Evolutionary conservation across 345 rosid genomes (phyloP).

Genomic region (Zanthoxylum bungeanum): DNA sequence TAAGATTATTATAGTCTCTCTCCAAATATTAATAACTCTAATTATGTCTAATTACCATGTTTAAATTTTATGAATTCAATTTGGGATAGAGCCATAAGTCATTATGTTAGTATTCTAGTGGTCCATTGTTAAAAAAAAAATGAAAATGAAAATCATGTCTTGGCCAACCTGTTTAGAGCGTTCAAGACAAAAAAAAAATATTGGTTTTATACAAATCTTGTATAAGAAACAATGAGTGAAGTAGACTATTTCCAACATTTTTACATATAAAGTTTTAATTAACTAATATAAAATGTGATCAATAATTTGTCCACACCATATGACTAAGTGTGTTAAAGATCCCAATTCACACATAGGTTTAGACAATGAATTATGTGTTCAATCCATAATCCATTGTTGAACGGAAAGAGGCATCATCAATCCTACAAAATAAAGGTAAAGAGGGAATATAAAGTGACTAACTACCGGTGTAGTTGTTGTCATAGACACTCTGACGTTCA

Average conservation of each 20-base stretch:
- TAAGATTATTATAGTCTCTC: neutral
- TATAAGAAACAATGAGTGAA: neutral
- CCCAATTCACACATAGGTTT: too few relatives aligned
- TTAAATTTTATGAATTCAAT: neutral
- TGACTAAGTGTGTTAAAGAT: too few relatives aligned
- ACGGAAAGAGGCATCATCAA: too few relatives aligned
- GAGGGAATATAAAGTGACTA: too few relatives aligned
- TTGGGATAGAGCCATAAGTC: neutral
- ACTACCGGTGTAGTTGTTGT: too few relatives aligned
- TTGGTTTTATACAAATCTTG: neutral
- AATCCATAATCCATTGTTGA: too few relatives aligned
- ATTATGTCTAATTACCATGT: neutral
- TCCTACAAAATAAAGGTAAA: too few relatives aligned
- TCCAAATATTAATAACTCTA: neutral
- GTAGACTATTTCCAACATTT: neutral
- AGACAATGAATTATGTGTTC: too few relatives aligned
- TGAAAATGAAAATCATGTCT: neutral
- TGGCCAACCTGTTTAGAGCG: neutral
- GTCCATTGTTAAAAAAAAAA: conserved; percentile 3
- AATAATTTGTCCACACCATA: neutral
- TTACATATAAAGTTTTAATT: neutral
- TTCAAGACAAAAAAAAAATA: neutral
- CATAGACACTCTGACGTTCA: too few relatives aligned
- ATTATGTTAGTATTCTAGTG: neutral
- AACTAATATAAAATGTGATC: neutral